Base-by-base conservation (phyloP, 768 basidiomycete species). In the Asterophora parasitica region DNA sequence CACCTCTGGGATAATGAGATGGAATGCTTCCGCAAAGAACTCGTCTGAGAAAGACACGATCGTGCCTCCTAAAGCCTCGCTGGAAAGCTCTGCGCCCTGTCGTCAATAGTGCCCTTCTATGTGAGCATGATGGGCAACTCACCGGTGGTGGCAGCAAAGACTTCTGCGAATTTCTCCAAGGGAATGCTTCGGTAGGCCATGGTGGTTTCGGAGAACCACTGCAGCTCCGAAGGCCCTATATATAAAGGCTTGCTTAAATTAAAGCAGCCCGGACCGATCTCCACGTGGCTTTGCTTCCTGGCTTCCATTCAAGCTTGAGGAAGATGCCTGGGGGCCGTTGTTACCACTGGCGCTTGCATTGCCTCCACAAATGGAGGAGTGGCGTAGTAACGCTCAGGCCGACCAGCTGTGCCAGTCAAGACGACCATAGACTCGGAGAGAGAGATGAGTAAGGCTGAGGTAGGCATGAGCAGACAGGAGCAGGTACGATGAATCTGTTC, bases 11-110 rank as follows among this genome's bases (percentile, higher is more conserved):
- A 88, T 76, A 45, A 99, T 74, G 19, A 99, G 72, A 68, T 95
- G 83, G 53, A 67, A 77, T 0, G 88, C 92, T 56, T 85, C 80
- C 8, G 91, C 92, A 60, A 99, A 99, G 74, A 98, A 99, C 54
- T 99, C 92, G 65, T 99, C 96, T 2, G 93, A 96, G 38, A 88
- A 82, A 2, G 77, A 73, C 27, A 85, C 61, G 55, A 97, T 71
- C 49, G 75, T 65, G 2, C 84, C 93, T 13, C 92, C 95, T 10
- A 97, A 71, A 0, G 84, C 82, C 13, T 83, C 84, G 52, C 88
- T 90, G 26, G 94, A 96, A 9, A 98, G 76, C 66, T 99, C 96
- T 95, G 55, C 5, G 40, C 16, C 11, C 42, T 23, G 35, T 47
- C 27, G 39, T 38, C 23, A n/a, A 23, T 23, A 6, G 34, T 15